phyloP scores from a whole-genome alignment of 148 eudicot genomes.

The Chenopodium formosanum region DNA sequence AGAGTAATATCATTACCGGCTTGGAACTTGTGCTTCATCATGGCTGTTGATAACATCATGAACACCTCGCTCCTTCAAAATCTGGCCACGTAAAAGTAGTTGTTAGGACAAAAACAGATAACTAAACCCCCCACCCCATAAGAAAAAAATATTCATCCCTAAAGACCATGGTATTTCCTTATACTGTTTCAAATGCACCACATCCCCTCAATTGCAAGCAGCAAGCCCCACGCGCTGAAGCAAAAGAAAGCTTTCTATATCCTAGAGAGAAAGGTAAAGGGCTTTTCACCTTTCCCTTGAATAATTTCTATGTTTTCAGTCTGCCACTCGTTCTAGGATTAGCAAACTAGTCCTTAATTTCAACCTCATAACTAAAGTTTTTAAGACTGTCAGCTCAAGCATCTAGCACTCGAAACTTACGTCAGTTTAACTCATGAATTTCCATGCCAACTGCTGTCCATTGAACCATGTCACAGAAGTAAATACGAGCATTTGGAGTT shows the following conservation, averaged over 20 bases:
- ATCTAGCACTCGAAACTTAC: background rate
- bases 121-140: background rate
- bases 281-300: background rate
- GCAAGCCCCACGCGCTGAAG: background rate
- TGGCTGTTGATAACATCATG: conserved; percentile 47
- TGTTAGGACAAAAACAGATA: conserved; percentile 7
- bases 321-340: background rate
- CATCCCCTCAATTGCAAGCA: background rate
- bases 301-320: background rate
- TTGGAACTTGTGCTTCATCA: conserved; percentile 43
- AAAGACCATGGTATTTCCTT: background rate
- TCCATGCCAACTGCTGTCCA: background rate
- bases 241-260: background rate
- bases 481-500: background rate
- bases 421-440: background rate
- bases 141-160: background rate
- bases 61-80: conserved; percentile 66
- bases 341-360: background rate
- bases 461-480: background rate
- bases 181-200: background rate
- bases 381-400: too few relatives aligned
- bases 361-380: background rate
- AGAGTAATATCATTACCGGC: conserved; percentile 42
- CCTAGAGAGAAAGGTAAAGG: background rate
- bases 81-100: conserved; percentile 35